phyloP scores from a whole-genome alignment of 768 basidiomycete species.

The Trichaptum fuscoviolaceum region DNA sequence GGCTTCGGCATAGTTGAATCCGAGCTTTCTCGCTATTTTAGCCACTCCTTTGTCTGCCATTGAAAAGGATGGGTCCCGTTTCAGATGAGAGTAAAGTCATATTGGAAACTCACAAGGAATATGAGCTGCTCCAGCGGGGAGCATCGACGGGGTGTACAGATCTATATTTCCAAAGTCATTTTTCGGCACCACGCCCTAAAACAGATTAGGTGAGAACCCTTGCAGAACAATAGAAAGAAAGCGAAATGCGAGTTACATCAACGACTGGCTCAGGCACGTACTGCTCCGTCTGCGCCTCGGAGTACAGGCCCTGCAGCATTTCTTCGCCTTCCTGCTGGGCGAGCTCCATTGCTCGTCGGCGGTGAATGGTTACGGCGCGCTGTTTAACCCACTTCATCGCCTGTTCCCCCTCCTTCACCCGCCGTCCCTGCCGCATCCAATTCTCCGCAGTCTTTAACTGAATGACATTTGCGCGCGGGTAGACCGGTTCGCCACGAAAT shows the following conservation, averaged over 20 bases:
- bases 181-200: constrained; percentile 86
- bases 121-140: constrained; percentile 82
- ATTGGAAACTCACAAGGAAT: constrained; percentile 70
- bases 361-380: constrained; percentile 74
- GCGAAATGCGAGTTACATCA: constrained; percentile 46
- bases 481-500: constrained; percentile 92
- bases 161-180: constrained; percentile 98
- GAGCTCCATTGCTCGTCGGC: constrained; percentile 67
- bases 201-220: not conserved
- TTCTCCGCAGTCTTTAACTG: constrained; percentile 87
- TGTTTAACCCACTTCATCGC: constrained; percentile 89
- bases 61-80: constrained; percentile 12
- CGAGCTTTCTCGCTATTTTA: constrained; percentile 83
- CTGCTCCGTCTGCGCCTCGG: constrained; percentile 75
- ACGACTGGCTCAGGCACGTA: constrained; percentile 77
- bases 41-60: constrained; percentile 72
- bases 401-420: constrained; percentile 66
- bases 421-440: constrained; percentile 87
- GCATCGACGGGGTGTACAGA: constrained; percentile 91
- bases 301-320: constrained; percentile 84
- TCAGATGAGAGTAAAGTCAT: constrained; percentile 9
- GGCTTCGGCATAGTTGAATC: constrained; percentile 90
- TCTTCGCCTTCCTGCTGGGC: constrained; percentile 47
- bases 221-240: constrained; percentile 2
- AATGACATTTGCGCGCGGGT: constrained; percentile 78